Conservation (phyloP, 2,329 filamentous ascomycete genomes). For the Domatiomyces globalis region DNA sequence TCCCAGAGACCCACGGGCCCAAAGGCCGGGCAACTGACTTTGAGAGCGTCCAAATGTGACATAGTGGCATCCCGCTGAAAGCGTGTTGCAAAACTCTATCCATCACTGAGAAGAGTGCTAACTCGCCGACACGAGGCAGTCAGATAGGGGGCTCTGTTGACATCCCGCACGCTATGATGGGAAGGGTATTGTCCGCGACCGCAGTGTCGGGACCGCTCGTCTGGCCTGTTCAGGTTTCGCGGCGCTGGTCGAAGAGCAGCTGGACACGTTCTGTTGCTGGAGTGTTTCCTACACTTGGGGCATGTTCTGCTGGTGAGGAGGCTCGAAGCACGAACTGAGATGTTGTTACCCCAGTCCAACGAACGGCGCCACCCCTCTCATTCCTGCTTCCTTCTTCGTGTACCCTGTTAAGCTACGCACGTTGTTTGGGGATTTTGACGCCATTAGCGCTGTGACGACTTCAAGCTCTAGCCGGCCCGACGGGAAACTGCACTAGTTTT, state of each 20-base stretch:
- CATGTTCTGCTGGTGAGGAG: too few relatives aligned
- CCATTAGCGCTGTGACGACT: background rate
- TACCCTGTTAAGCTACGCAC: background rate
- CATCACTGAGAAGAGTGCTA: background rate
- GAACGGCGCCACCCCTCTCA: background rate
- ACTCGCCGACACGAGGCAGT: too few relatives aligned
- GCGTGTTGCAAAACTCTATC: background rate
- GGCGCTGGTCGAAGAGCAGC: too few relatives aligned
- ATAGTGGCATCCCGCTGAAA: background rate
- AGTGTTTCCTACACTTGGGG: too few relatives aligned
- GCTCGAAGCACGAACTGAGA: too few relatives aligned
- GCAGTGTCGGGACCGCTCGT: too few relatives aligned
- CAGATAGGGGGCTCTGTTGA: too few relatives aligned
- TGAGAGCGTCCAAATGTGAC: background rate
- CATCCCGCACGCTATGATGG: too few relatives aligned
- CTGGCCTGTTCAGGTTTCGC: too few relatives aligned
- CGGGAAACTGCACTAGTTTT: background rate
- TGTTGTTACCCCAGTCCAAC: too few relatives aligned
- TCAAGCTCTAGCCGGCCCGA: background rate
- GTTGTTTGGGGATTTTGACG: background rate
- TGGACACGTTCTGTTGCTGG: too few relatives aligned
- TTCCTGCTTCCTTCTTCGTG: background rate
- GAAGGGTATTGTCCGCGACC: too few relatives aligned
- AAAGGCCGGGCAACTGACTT: background rate
- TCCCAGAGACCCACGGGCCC: background rate